Conservation (phyloP, 2,329 filamentous ascomycete species). For the Ascochyta fabae region DNA sequence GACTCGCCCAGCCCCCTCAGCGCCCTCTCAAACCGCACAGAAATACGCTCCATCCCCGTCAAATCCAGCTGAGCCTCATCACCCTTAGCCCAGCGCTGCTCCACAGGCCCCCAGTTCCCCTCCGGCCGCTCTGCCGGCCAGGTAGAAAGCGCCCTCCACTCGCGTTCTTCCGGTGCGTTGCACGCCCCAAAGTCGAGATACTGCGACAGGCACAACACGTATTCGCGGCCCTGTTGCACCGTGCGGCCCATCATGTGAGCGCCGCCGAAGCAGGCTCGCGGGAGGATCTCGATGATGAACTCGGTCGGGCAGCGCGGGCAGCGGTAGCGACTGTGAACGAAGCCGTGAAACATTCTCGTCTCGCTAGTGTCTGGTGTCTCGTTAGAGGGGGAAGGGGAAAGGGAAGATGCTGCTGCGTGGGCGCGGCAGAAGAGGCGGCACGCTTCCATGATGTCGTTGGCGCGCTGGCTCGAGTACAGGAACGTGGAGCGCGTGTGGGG, state of each 20-base stretch:
- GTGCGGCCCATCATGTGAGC: slow-evolving; percentile 1
- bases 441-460: slow-evolving; percentile 3
- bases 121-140: slow-evolving; percentile 4
- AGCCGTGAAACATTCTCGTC: neutral
- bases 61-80: slow-evolving; percentile 2
- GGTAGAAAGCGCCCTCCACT: slow-evolving; percentile 6
- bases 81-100: neutral
- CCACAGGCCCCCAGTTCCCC: slow-evolving; percentile 1
- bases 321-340: slow-evolving; percentile 1
- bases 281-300: neutral
- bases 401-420: slow-evolving; percentile 2
- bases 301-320: slow-evolving; percentile 5
- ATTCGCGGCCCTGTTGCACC: neutral
- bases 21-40: slow-evolving; percentile 5
- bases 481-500: slow-evolving; percentile 5
- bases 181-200: slow-evolving; percentile 4
- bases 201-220: slow-evolving; percentile 2
- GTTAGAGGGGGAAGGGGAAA: neutral
- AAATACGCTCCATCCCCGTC: neutral
- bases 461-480: slow-evolving; percentile 4
- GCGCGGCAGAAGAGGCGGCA: slow-evolving; percentile 6
- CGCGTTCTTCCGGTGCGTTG: neutral
- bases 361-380: neutral
- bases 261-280: slow-evolving; percentile 1
- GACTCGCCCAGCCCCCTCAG: neutral